Evolutionary conservation across 2,329 filamentous ascomycete genomes (phyloP), one percentile per base, ranked within the genome.

Genomic region (Daldinia eschscholtzii): DNA sequence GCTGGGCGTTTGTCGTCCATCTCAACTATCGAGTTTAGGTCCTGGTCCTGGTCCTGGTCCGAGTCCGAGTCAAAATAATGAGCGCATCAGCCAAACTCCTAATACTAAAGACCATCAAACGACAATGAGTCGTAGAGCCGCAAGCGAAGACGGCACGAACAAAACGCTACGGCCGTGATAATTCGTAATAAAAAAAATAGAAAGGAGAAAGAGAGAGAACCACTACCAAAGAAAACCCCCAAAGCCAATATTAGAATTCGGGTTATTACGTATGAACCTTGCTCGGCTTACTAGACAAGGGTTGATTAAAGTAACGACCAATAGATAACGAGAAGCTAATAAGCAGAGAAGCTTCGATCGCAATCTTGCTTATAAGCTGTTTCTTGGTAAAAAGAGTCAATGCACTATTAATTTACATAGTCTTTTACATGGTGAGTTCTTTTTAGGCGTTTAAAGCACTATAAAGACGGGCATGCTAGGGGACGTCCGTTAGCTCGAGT

Each of bases 1-100:
- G 56, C 57, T 33, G 64, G 37, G 41, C 72, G 71, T 67, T 72
- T 75, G 52, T 76, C 74, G 20, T 77, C 75, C 76, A 77, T 78
- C 37, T 70, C 70, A 66, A 69, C 63, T 3, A 33, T 57, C 7
- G 41, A 48, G 37, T 41, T 13, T 52, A 46, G 52, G 20, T 23
- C 20, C 20, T 23, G 20, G 20, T 23, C 20, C 20, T 23, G 52
- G 33, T 35, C 33, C 33, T 3, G 9, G 33, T 35, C 5, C 52
- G n/a, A 39, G 12, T 41, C 37, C 28, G 7, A 57, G 42, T 64
- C 52, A 62, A 62, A 61, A 67, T 55, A 35, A 5, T 12, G 15
- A 57, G 20, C 57, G 42, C 62, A 65, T 67, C 44, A 44, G 59
- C 39, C 30, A 52, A 39, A 30, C 23, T 57, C 30, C 58, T 58